These are phyloP conservation scores for Themeda triandra DNA, from an alignment of 176 grass and related monocot species.

Conservation along the genomic window DNA sequence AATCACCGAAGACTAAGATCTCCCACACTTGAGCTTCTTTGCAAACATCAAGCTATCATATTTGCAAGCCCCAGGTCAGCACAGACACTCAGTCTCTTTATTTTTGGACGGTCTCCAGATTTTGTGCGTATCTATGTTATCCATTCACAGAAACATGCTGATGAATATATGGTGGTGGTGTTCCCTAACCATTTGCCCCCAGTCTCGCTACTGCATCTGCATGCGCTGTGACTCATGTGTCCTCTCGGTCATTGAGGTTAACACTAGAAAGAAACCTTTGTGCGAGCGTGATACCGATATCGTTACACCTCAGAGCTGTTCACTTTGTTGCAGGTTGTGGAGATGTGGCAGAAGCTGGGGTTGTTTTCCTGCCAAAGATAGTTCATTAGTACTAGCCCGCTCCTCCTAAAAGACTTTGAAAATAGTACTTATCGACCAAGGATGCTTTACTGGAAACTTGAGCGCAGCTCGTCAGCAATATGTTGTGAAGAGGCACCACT, in stretches of 20 bases:
- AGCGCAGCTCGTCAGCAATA: slow-evolving; percentile 71
- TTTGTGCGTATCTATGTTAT: not conserved
- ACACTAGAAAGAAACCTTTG: not conserved
- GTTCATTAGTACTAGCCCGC: not conserved
- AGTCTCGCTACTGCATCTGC: not conserved
- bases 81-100: not conserved
- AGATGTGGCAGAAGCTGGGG: not conserved
- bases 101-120: not conserved
- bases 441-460: slow-evolving; percentile 56
- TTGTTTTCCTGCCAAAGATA: slow-evolving; percentile 35
- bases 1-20: not conserved
- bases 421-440: slow-evolving; percentile 7
- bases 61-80: not conserved
- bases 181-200: not conserved
- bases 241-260: not conserved
- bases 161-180: not conserved
- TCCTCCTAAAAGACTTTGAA: not conserved
- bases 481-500: slow-evolving; percentile 78
- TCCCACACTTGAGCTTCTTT: not conserved
- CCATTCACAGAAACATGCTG: not conserved
- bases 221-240: not conserved
- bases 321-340: slow-evolving; percentile 19
- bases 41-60: not conserved
- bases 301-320: not conserved
- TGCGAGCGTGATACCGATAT: not conserved